Evolutionary conservation across 2,329 filamentous ascomycete species (phyloP).

Genomic region (Pseudogymnoascus sp.): DNA sequence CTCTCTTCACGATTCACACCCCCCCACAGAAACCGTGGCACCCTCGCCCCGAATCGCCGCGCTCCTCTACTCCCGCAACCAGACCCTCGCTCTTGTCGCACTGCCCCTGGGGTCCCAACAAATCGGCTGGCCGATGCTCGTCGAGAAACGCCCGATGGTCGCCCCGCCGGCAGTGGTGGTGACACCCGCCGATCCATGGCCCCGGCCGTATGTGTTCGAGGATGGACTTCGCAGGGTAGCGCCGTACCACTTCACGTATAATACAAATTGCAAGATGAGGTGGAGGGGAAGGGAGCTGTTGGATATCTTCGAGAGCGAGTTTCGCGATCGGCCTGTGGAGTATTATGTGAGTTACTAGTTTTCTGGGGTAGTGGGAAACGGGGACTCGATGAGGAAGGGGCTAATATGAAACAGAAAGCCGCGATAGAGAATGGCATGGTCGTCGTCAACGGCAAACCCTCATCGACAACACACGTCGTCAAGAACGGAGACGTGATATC

Average conservation of each 20-base stretch:
- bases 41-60: slow-evolving; percentile 43
- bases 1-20: neutral
- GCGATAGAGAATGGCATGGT: slow-evolving; percentile 77
- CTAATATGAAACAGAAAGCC: slow-evolving; percentile 42
- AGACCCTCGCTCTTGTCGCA: slow-evolving; percentile 37
- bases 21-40: slow-evolving; percentile 31
- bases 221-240: slow-evolving; percentile 72
- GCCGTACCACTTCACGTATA: slow-evolving; percentile 90
- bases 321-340: slow-evolving; percentile 73
- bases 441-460: slow-evolving; percentile 65
- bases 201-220: slow-evolving; percentile 71
- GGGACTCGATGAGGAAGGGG: neutral
- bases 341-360: slow-evolving; percentile 62
- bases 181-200: slow-evolving; percentile 47
- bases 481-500: slow-evolving; percentile 87
- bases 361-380: neutral
- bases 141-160: slow-evolving; percentile 31
- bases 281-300: slow-evolving; percentile 77
- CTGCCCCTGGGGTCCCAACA: slow-evolving; percentile 18
- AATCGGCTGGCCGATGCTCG: slow-evolving; percentile 27
- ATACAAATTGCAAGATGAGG: slow-evolving; percentile 87
- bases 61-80: slow-evolving; percentile 39
- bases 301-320: slow-evolving; percentile 85
- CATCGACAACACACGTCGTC: slow-evolving; percentile 57
- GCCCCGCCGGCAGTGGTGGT: slow-evolving; percentile 40